Evolutionary conservation across 2,329 filamentous ascomycete species (phyloP).

Genomic region (Pochonia chlamydosporia): DNA sequence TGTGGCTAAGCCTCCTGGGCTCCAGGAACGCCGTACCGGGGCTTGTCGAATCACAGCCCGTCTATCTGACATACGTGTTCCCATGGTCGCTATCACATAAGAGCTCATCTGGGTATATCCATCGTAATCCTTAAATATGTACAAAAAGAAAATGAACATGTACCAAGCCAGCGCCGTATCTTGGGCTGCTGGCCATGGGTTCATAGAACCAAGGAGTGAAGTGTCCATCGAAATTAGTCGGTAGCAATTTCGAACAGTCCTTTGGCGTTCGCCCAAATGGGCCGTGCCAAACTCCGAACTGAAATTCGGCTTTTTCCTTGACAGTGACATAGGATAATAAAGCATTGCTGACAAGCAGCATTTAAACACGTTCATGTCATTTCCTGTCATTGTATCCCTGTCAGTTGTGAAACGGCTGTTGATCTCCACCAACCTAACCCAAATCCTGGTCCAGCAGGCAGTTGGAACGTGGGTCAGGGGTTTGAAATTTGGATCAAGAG

Average conservation of each 20-base stretch:
- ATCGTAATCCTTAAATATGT: constrained; percentile 17
- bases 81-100: neutral
- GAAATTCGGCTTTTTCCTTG: too few relatives aligned
- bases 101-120: constrained; percentile 25
- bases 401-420: neutral
- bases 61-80: neutral
- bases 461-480: neutral
- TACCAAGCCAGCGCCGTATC: neutral
- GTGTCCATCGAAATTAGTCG: too few relatives aligned
- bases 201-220: neutral
- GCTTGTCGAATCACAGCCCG: neutral
- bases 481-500: neutral
- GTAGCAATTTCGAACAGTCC: neutral
- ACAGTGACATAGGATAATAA: too few relatives aligned
- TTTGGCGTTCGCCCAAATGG: too few relatives aligned
- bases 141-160: neutral
- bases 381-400: constrained; percentile 1
- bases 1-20: neutral
- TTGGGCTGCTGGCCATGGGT: neutral
- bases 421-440: neutral
- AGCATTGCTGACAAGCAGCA: neutral
- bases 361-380: neutral
- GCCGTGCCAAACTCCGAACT: too few relatives aligned
- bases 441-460: neutral
- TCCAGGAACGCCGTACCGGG: neutral